A percentile compares a stretch with the other conserved stretches of the same genome.
Conservation (phyloP, 2,329 filamentous ascomycete species). For the Cercospora sesami region DNA sequence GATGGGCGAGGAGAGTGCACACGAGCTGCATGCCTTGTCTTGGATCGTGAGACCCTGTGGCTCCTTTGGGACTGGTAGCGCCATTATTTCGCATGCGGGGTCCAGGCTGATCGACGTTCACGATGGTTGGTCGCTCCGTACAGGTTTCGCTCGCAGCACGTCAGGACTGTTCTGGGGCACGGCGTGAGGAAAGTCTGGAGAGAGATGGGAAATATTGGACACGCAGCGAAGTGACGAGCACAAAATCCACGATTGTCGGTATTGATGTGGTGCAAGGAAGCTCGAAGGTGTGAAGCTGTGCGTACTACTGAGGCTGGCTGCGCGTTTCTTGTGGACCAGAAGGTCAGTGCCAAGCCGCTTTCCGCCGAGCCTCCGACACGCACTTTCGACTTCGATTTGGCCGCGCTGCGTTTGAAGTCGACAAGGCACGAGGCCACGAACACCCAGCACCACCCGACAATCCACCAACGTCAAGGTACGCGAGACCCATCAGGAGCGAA, state of each 20-base stretch:
- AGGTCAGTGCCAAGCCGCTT: neutral
- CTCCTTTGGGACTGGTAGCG: neutral
- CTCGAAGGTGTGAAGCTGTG: neutral
- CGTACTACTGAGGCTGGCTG: neutral
- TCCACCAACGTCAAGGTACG: conserved; percentile 33
- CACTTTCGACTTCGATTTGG: conserved; percentile 12
- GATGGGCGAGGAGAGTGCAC: neutral
- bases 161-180: neutral
- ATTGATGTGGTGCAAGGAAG: neutral
- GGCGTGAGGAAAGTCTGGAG: neutral
- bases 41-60: neutral
- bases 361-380: conserved; percentile 5
- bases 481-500: conserved; percentile 10
- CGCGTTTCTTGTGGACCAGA: neutral
- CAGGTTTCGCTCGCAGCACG: neutral
- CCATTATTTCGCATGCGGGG: conserved; percentile 4
- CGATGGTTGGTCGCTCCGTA: neutral
- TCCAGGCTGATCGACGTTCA: neutral
- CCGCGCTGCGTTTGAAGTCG: conserved; percentile 7
- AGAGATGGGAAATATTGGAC: neutral
- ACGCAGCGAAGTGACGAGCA: neutral
- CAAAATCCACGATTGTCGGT: neutral
- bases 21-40: conserved; percentile 1
- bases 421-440: conserved; percentile 24
- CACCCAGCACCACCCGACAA: conserved; percentile 23